Evolutionary conservation across 306 rosid species (phyloP), one percentile per base, ranked within the genome.

Genomic region (Quercus mongolica): DNA sequence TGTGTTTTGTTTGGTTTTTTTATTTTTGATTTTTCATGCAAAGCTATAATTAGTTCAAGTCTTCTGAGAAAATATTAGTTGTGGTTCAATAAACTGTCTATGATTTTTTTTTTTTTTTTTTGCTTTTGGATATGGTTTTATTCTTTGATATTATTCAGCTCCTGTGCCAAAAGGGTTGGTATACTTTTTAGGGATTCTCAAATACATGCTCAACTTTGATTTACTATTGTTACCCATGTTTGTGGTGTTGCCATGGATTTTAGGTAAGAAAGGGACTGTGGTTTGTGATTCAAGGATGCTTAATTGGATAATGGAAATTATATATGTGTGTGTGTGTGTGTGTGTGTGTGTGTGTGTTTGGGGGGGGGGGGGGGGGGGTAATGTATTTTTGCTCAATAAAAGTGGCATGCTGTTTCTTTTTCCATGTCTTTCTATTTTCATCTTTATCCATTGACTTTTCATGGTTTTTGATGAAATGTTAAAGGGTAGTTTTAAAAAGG

Each of bases 371-470:
- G 41, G 41, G 41, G 8, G 41, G 7, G 41, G 46, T 65, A 17
- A 80, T 52, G 75, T 82, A 76, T 78, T 74, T 81, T 74, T 81
- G 38, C 49, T 25, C 67, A 51, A 77, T n/a, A 59, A 76, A 62
- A 70, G 41, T 74, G 51, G 80, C 58, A 56, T 56, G 85, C 78
- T 79, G 68, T 41, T 41, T 41, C 46, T 77, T 51, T 63, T 70
- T 76, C 64, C 23, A 41, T 76, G 59, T 75, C 63, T 73, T 84
- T 74, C 25, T 71, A 78, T 56, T 69, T 80, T 33, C 74, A 67
- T 59, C 52, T 74, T 71, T 69, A 31, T 73, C 25, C 25, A 54
- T 5, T 64, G 71, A 25, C 33, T 61, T 61, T 57, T 35, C 21
- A 44, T 69, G 31, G 74, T 20, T 67, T 46, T 5, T 46, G 26